These are phyloP conservation scores for Penicillium lagena DNA, from an alignment of 495 filamentous ascomycete genomes.

Conservation along the genomic window DNA sequence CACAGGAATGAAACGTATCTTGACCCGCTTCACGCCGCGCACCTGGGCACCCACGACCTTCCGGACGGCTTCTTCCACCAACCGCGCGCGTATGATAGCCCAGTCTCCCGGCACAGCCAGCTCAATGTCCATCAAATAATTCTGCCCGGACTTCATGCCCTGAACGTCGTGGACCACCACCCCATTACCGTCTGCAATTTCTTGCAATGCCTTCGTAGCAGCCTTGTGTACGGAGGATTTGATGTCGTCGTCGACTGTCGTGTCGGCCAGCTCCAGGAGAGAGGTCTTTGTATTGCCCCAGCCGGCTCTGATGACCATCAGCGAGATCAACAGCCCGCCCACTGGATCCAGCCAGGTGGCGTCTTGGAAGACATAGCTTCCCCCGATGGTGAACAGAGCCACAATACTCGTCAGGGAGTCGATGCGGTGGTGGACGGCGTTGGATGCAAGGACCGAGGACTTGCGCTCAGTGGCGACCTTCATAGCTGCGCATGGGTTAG, in stretches of 20 bases:
- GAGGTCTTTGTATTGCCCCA: slow-evolving; percentile 77
- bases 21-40: slow-evolving; percentile 72
- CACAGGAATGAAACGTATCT: slow-evolving; percentile 73
- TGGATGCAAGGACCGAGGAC: slow-evolving; percentile 92
- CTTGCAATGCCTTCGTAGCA: slow-evolving; percentile 50
- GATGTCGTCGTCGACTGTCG: slow-evolving; percentile 79
- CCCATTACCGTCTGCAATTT: slow-evolving; percentile 23
- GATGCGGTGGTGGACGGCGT: slow-evolving; percentile 92
- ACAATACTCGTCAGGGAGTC: slow-evolving; percentile 93
- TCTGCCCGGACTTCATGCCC: slow-evolving; percentile 91
- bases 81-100: slow-evolving; percentile 61
- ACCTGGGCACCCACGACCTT: slow-evolving; percentile 64
- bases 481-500: slow-evolving; percentile 59
- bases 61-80: slow-evolving; percentile 66
- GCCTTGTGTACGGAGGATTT: slow-evolving; percentile 60
- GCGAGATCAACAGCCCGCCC: slow-evolving; percentile 81
- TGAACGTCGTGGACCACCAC: slow-evolving; percentile 67
- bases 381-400: slow-evolving; percentile 78
- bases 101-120: slow-evolving; percentile 67
- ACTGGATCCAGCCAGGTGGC: slow-evolving; percentile 93
- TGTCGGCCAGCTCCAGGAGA: slow-evolving; percentile 81
- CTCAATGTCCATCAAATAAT: slow-evolving; percentile 85
- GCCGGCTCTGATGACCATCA: slow-evolving; percentile 89
- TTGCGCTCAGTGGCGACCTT: slow-evolving; percentile 93
- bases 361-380: slow-evolving; percentile 76